These are phyloP conservation scores for Moesziomyces parantarcticus DNA, from an alignment of 1,284 basidiomycete species.

Conservation along the genomic window DNA sequence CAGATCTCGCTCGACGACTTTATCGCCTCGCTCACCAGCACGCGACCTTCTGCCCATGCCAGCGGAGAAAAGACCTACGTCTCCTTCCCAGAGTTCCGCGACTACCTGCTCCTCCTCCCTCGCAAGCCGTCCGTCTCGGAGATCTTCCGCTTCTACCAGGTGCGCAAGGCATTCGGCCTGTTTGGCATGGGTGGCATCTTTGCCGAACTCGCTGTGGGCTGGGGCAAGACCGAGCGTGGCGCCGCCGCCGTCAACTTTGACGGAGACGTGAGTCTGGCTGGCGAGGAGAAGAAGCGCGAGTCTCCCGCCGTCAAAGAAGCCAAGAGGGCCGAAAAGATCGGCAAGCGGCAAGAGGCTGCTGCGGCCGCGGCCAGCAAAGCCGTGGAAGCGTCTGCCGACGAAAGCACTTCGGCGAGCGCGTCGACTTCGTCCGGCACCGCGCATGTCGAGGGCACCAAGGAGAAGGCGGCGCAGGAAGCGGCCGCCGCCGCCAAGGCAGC, in stretches of 20 bases:
- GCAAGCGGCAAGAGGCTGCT: constrained; percentile 35
- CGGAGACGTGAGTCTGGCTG: constrained; percentile 63
- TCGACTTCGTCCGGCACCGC: constrained; percentile 3
- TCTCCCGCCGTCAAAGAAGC: constrained; percentile 51
- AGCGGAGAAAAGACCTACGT: constrained; percentile 47
- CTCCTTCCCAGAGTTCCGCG: constrained; percentile 66
- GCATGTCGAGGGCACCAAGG: constrained; percentile 17
- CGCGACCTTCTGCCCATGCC: constrained; percentile 22
- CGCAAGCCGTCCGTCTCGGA: constrained; percentile 62
- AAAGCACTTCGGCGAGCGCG: neutral
- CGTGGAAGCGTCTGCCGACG: constrained; percentile 14
- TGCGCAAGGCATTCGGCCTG: constrained; percentile 64
- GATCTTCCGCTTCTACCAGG: constrained; percentile 67
- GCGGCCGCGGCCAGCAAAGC: constrained; percentile 32
- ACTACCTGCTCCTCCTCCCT: constrained; percentile 65
- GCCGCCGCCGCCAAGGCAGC: constrained; percentile 18
- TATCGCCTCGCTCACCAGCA: constrained; percentile 62
- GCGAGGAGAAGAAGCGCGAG: constrained; percentile 58
- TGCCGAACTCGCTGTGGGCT: constrained; percentile 61
- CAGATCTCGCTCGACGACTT: constrained; percentile 62
- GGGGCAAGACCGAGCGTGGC: constrained; percentile 63
- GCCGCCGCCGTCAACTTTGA: constrained; percentile 63
- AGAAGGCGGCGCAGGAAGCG: constrained; percentile 29
- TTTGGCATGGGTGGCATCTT: constrained; percentile 66
- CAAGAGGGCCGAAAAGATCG: constrained; percentile 45